A percentile compares a stretch with the other conserved stretches of the same genome.
Evolutionary conservation across 257 asterid species (phyloP).

Genomic region (Asclepias syriaca): DNA sequence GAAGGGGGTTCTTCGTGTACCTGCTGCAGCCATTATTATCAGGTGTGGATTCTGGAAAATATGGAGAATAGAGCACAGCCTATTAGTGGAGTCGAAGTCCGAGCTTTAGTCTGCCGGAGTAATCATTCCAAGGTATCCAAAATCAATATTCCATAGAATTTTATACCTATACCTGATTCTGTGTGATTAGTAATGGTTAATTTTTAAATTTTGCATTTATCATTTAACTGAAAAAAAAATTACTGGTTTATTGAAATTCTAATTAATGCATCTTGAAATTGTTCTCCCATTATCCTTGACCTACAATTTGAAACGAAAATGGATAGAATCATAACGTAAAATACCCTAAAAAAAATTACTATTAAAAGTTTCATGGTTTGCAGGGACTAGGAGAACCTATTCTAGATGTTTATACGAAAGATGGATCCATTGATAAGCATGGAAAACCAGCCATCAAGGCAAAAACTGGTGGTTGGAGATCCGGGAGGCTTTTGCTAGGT

Average conservation of each 20-base stretch:
- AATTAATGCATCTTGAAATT: background rate
- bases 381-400: constrained; percentile 50
- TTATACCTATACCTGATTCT: too few species aligned
- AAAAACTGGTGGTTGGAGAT: constrained; percentile 81
- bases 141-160: too few species aligned
- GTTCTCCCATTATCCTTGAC: background rate
- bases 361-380: constrained; percentile 14
- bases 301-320: too few species aligned
- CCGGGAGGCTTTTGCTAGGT: constrained; percentile 68
- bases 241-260: background rate
- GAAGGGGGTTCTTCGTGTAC: too few species aligned
- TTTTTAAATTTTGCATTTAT: too few species aligned
- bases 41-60: background rate
- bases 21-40: background rate
- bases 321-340: too few species aligned
- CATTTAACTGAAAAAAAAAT: background rate
- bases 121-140: constrained; percentile 12
- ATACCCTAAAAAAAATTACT: too few species aligned
- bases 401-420: constrained; percentile 49
- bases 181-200: background rate
- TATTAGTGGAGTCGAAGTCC: background rate
- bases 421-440: constrained; percentile 50
- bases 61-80: constrained; percentile 19
- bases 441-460: constrained; percentile 55
- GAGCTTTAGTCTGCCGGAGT: background rate